Evolutionary conservation across 139 green algal genomes (phyloP).

Genomic region (Pleodorina starrii): DNA sequence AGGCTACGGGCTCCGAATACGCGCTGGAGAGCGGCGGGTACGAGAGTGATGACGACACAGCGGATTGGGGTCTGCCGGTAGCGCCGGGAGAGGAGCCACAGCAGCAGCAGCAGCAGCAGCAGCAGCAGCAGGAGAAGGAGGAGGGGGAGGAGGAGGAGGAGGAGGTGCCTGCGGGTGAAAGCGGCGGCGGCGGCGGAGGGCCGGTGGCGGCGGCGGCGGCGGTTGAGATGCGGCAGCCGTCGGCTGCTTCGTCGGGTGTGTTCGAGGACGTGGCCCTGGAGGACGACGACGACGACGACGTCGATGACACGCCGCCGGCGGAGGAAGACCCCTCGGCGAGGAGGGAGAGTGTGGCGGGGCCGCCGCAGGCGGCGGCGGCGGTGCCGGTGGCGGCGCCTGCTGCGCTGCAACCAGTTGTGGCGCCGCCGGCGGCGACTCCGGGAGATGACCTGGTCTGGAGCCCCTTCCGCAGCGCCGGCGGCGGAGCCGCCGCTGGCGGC

Average conservation of each 20-base stretch:
- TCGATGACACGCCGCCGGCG: background rate
- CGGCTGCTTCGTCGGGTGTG: background rate
- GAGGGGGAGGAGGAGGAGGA: background rate
- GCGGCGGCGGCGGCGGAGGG: background rate
- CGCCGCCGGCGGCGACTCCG: background rate
- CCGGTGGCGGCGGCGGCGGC: background rate
- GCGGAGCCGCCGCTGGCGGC: background rate
- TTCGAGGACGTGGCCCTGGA: slow-evolving; percentile 15
- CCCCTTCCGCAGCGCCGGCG: background rate
- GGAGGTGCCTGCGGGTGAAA: background rate
- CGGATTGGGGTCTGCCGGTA: background rate
- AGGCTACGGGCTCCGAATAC: background rate
- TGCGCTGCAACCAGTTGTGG: no score
- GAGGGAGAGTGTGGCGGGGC: background rate
- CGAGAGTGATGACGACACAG: slow-evolving; percentile 38
- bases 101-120: background rate
- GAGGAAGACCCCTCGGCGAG: background rate
- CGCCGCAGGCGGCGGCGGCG: no score
- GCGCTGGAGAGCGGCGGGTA: slow-evolving; percentile 15
- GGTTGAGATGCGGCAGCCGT: background rate
- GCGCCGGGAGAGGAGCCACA: background rate
- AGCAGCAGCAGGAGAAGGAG: background rate
- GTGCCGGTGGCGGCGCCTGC: background rate
- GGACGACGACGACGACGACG: background rate
- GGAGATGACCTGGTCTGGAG: slow-evolving; percentile 4